phyloP scores from a whole-genome alignment of 225 moss, liverwort and hornwort genomes.

The Bryoerythrophyllum caledonicum region DNA sequence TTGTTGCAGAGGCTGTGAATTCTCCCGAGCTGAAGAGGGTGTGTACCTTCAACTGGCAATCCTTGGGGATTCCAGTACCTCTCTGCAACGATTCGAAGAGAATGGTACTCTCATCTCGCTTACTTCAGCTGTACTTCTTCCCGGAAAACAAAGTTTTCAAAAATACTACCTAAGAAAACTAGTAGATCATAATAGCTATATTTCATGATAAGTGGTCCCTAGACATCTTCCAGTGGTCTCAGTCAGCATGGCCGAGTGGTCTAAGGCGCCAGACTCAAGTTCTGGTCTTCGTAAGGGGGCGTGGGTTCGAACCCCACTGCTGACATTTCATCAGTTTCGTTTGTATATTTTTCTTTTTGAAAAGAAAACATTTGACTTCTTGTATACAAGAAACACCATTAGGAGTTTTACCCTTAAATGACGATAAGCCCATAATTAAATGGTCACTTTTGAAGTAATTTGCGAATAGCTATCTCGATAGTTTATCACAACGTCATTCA shows the following conservation, averaged over 20 bases:
- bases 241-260: conserved; percentile 55
- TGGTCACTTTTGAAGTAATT: too few species aligned
- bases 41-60: not conserved
- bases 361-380: too few species aligned
- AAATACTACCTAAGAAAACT: too few species aligned
- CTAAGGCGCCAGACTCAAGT: conserved; percentile 60
- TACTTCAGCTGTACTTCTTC: not conserved
- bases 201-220: too few species aligned
- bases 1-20: not conserved
- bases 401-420: too few species aligned
- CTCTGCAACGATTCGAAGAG: not conserved
- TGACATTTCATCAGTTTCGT: not conserved
- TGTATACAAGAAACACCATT: too few species aligned
- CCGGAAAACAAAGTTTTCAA: not conserved
- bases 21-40: not conserved
- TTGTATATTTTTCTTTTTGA: too few species aligned
- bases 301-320: conserved; percentile 60
- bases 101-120: not conserved
- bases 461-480: too few species aligned
- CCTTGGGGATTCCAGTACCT: not conserved
- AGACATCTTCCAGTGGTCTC: too few species aligned
- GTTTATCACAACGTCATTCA: too few species aligned
- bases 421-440: too few species aligned
- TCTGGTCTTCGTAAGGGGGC: conserved; percentile 61
- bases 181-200: too few species aligned